Evolutionary conservation across 495 filamentous ascomycete genomes (phyloP).

Genomic region (Cercophora newfieldiana): DNA sequence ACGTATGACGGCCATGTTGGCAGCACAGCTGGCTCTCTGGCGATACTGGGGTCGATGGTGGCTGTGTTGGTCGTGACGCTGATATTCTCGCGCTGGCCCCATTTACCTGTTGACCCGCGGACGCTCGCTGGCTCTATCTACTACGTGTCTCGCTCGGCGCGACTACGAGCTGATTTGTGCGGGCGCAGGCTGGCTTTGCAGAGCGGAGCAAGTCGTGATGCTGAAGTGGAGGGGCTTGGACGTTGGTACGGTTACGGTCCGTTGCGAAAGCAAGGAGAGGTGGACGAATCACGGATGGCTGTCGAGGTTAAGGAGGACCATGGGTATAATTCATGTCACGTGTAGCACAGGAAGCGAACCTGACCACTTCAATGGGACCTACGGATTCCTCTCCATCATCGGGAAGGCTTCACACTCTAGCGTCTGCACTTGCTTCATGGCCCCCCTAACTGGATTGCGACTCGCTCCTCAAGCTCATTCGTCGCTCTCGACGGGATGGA

Average conservation of each 20-base stretch:
- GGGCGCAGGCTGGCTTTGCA: neutral
- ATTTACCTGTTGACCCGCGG: slow-evolving; percentile 12
- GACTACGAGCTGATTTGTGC: neutral
- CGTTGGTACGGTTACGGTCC: neutral
- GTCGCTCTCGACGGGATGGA: too few species aligned
- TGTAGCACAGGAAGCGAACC: too few species aligned
- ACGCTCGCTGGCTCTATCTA: slow-evolving; percentile 6
- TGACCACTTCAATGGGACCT: too few species aligned
- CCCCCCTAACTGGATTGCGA: too few species aligned
- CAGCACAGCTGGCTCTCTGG: neutral
- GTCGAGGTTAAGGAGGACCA: too few species aligned
- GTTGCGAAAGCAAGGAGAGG: too few species aligned
- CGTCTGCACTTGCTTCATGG: too few species aligned
- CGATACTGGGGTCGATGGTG: neutral
- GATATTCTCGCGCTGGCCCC: slow-evolving; percentile 10
- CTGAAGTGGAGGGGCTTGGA: neutral
- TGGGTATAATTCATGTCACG: too few species aligned
- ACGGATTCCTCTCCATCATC: too few species aligned
- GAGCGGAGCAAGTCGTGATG: neutral
- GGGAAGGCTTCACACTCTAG: too few species aligned
- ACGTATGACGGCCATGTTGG: neutral
- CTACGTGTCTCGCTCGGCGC: neutral
- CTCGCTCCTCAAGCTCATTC: too few species aligned
- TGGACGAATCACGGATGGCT: too few species aligned
- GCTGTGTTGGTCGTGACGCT: neutral